Conservation (phyloP, 257 asterid genomes). For the Solanum sparsipilum region DNA sequence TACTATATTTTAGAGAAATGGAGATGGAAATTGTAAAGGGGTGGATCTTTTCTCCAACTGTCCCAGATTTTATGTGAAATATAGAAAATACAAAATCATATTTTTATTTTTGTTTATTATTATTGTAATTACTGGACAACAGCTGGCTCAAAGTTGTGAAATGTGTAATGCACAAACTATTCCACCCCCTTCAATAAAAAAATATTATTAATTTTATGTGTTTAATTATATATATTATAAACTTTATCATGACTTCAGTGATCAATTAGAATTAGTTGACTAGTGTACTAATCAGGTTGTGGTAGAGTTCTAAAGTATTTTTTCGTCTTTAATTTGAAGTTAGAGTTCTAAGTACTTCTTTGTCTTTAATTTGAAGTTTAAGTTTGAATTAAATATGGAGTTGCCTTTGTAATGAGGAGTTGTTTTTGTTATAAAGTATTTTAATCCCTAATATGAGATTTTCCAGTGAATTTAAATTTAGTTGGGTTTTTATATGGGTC, state of each 20-base stretch:
- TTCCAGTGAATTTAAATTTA: too few relatives aligned
- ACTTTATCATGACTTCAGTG: neutral
- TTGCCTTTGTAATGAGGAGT: too few relatives aligned
- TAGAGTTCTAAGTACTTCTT: too few relatives aligned
- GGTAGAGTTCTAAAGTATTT: too few relatives aligned
- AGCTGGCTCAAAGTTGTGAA: neutral
- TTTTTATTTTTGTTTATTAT: neutral
- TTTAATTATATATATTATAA: too few relatives aligned
- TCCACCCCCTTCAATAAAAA: neutral
- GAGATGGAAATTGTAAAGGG: neutral
- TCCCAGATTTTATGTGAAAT: neutral
- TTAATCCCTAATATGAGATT: too few relatives aligned
- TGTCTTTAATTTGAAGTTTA: too few relatives aligned
- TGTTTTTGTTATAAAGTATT: too few relatives aligned
- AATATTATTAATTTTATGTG: neutral
- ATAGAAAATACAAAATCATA: neutral
- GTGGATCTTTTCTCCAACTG: neutral
- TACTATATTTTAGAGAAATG: neutral
- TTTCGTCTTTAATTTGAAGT: too few relatives aligned
- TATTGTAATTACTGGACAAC: neutral
- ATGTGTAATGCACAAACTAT: neutral
- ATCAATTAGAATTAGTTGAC: neutral
- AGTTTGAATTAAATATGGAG: too few relatives aligned
- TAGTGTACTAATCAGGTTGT: too few relatives aligned
- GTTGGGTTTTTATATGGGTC: too few relatives aligned